Percentiles rank a stretch among this genome's conserved stretches.
These are phyloP conservation scores for Wickerhamiella sorbophila DNA, from an alignment of 805 yeast species.

Conservation along the genomic window DNA sequence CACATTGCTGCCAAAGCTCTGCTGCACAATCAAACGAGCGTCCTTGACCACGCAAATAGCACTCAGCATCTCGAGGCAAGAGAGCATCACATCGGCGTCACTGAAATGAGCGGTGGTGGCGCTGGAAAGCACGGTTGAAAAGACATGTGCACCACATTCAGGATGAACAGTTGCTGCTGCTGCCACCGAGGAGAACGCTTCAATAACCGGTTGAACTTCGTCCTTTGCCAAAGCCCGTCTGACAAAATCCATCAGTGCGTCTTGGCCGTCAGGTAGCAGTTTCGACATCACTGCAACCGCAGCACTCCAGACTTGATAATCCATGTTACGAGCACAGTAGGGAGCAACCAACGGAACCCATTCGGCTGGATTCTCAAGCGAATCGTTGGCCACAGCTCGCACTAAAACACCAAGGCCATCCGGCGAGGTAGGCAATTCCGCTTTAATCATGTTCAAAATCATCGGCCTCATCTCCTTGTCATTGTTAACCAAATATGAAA, in stretches of 20 bases:
- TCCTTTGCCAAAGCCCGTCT: not conserved
- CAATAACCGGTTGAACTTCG: slow-evolving; percentile 1
- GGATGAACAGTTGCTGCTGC: slow-evolving; percentile 21
- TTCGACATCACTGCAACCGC: slow-evolving; percentile 5
- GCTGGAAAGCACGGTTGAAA: slow-evolving; percentile 14
- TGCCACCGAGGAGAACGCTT: slow-evolving; percentile 20
- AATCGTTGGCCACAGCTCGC: slow-evolving; percentile 2
- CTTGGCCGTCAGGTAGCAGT: slow-evolving; percentile 2
- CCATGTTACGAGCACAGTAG: slow-evolving; percentile 1
- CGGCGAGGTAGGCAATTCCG: not conserved
- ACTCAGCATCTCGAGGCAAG: slow-evolving; percentile 23
- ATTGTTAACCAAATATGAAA: not conserved
- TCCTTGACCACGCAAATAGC: slow-evolving; percentile 24
- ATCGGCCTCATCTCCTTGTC: not conserved
- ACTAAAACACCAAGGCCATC: slow-evolving; percentile 7
- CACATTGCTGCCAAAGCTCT: slow-evolving; percentile 13
- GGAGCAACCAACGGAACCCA: slow-evolving; percentile 7
- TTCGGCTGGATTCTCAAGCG: not conserved
- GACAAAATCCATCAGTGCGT: slow-evolving; percentile 4
- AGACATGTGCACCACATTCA: slow-evolving; percentile 17
- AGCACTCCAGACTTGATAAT: slow-evolving; percentile 3
- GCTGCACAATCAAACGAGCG: slow-evolving; percentile 19
- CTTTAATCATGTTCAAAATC: not conserved
- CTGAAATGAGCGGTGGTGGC: slow-evolving; percentile 8
- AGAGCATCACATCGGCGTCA: slow-evolving; percentile 14